A percentile compares a stretch with the other conserved stretches of the same genome.
These are phyloP conservation scores for Berberis vulgaris DNA, from an alignment of 164 flowering plant species.

Conservation along the genomic window DNA sequence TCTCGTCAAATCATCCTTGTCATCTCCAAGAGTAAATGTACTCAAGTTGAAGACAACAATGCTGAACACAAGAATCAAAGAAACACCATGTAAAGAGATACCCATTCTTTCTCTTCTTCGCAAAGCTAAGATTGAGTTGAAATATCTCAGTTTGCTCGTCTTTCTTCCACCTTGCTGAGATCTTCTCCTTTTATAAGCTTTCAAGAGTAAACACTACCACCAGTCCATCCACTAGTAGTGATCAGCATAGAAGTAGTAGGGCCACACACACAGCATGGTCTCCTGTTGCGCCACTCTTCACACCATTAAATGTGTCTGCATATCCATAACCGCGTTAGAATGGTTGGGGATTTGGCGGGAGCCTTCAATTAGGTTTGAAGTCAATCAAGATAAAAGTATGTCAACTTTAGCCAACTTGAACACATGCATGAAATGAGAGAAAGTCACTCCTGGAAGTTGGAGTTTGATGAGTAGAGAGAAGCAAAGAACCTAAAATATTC, in stretches of 20 bases:
- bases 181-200: constrained; percentile 12
- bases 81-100: constrained; percentile 5
- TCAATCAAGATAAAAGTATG: not conserved
- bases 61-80: constrained; percentile 12
- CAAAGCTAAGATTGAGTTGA: not conserved
- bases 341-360: constrained; percentile 12
- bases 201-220: not conserved
- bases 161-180: not conserved
- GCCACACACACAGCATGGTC: not conserved
- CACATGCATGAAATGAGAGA: not conserved
- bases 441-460: no score
- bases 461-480: no score
- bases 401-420: not conserved
- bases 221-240: no score
- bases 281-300: not conserved
- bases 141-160: not conserved
- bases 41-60: constrained; percentile 13
- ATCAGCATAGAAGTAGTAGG: no score
- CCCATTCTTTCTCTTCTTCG: constrained; percentile 3
- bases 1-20: constrained; percentile 2
- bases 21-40: constrained; percentile 15
- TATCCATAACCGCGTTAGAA: constrained; percentile 11
- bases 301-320: constrained; percentile 6
- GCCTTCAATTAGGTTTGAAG: constrained; percentile 1
- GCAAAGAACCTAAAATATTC: no score